Base-by-base conservation (phyloP, 352 stramenopile species). In the Globisporangium cystogenes region DNA sequence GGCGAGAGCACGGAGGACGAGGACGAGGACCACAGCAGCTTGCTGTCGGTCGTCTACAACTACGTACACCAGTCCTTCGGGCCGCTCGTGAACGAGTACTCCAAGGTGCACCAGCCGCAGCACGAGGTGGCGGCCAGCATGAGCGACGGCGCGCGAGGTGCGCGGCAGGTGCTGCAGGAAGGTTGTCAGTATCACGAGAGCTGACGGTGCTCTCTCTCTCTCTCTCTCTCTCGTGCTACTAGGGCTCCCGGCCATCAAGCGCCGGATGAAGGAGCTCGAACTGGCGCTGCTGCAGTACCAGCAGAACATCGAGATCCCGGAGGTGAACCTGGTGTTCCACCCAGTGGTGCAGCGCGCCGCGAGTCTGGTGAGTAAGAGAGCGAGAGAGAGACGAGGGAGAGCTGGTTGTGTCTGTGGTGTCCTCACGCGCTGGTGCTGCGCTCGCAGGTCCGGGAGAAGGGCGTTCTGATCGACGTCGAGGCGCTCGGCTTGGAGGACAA, bases 271-370 rank as follows among this genome's bases (percentile, higher is more conserved):
- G 51, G 94, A 98, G 62, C 74, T 98, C 21, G 94, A 98, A 57
- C 70, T 98, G 20, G 93, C 93, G 11, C 63, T 98, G 56, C 70
- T 96, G 33, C 89, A 97, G 53, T 98, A 96, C 67, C 88, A 98
- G 62, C 89, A 97, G 55, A 96, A 97, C 54, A 86, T 97, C 55
- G 89, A 97, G 59, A 98, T 98, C 51, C 93, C 94, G 1, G 87
- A 96, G 46, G 90, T 98, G 43, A 86, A 86, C 43, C 62, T 98
- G 21, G 68, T 86, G 24, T 92, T 95, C 48, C 90, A 97, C 48
- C 80, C 87, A 2, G 68, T 87, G 26, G 91, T 98, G 39, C 77
- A 90, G 55, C 75, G 76, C 37, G 90, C 90, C 14, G 86, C 82
- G 1, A 69, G 80, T 36, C 27, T 86, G 47, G 80, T 72, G 40